Evolutionary conservation across 129 eudicot species (phyloP).

Genomic region (Helianthus tuberosus): DNA sequence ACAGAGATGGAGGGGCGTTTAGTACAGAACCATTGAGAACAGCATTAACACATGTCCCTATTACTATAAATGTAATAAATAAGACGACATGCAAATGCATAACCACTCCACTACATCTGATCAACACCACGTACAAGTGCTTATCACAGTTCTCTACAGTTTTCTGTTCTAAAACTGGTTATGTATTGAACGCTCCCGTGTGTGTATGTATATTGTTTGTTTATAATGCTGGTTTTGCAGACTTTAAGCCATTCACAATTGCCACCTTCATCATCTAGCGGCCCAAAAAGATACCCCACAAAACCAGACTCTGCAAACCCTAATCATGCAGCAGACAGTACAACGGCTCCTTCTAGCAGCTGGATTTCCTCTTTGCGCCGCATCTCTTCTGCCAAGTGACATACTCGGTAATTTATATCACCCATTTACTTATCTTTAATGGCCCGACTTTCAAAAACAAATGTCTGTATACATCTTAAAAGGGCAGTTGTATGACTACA

Average conservation of each 20-base stretch:
- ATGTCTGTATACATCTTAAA: too few species aligned
- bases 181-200: neutral
- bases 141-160: too few species aligned
- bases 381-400: constrained; percentile 87
- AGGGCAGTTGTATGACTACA: neutral
- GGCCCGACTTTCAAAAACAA: neutral
- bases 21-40: too few species aligned
- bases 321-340: constrained; percentile 60
- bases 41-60: too few species aligned
- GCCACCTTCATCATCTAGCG: constrained; percentile 67
- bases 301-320: constrained; percentile 67
- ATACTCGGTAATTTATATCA: constrained; percentile 35
- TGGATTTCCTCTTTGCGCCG: constrained; percentile 94
- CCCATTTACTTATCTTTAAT: neutral
- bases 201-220: neutral
- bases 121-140: too few species aligned
- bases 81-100: too few species aligned
- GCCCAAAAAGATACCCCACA: constrained; percentile 57
- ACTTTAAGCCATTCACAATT: constrained; percentile 39
- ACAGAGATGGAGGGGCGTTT: too few species aligned
- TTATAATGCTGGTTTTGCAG: constrained; percentile 37
- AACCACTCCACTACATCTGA: too few species aligned
- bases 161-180: too few species aligned
- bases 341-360: constrained; percentile 75
- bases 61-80: too few species aligned